A percentile compares a stretch with the other conserved stretches of the same genome.
Evolutionary conservation across 441 rosid species (phyloP).

Genomic region (Biscutella laevigata): DNA sequence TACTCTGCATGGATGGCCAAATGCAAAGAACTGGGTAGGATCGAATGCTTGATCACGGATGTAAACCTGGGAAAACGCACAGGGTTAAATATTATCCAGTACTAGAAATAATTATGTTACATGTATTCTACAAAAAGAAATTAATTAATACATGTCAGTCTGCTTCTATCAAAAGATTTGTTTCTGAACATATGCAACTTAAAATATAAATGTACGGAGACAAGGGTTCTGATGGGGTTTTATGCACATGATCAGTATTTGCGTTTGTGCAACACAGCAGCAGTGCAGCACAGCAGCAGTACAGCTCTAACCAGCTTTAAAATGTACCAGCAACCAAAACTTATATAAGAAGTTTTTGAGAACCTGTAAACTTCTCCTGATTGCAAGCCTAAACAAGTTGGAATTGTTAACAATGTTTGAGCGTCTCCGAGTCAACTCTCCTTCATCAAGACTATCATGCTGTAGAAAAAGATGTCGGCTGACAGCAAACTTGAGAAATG

Average conservation of each 20-base stretch:
- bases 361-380: slow-evolving; percentile 68
- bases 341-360: background rate
- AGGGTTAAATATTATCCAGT: background rate
- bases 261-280: too few relatives aligned
- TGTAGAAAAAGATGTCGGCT: slow-evolving; percentile 75
- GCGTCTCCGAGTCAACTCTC: slow-evolving; percentile 75
- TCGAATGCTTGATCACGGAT: slow-evolving; percentile 86
- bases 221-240: slow-evolving; percentile 9
- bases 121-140: too few relatives aligned
- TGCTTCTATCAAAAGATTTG: slow-evolving; percentile 14
- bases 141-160: background rate
- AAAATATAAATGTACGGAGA: background rate
- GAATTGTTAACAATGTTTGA: slow-evolving; percentile 76
- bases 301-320: slow-evolving; percentile 7
- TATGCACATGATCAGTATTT: slow-evolving; percentile 8
- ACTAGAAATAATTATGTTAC: background rate
- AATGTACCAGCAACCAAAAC: slow-evolving; percentile 11
- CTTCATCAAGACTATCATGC: slow-evolving; percentile 78
- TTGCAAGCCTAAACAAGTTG: slow-evolving; percentile 66
- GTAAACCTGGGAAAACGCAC: slow-evolving; percentile 49
- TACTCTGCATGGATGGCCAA: slow-evolving; percentile 63
- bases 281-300: background rate
- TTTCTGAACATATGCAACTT: background rate
- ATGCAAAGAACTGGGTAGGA: slow-evolving; percentile 72
- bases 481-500: slow-evolving; percentile 86